These are phyloP conservation scores for Azolla pinnata DNA, from an alignment of 75 land plant species.

Conservation along the genomic window DNA sequence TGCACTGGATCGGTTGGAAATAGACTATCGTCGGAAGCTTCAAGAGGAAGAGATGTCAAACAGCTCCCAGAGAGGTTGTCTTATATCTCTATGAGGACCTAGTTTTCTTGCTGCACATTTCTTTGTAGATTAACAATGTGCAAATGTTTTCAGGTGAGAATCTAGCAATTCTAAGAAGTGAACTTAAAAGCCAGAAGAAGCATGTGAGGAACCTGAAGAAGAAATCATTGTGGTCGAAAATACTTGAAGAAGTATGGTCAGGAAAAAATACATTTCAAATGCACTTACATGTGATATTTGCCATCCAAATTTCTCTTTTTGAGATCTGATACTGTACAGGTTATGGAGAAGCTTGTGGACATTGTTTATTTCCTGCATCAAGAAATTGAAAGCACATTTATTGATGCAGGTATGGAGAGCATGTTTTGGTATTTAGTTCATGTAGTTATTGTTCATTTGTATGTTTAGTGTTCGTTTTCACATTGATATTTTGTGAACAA, in stretches of 20 bases:
- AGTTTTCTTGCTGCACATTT: background rate
- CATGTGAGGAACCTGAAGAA: conserved; percentile 70
- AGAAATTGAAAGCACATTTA: conserved; percentile 48
- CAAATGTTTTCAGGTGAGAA: conserved; percentile 45
- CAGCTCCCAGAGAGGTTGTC: conserved; percentile 52
- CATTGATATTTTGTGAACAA: no score
- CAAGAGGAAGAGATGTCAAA: conserved; percentile 59
- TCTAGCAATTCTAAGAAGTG: conserved; percentile 50
- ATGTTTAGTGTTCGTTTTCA: background rate
- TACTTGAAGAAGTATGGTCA: conserved; percentile 64
- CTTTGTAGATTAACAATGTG: background rate
- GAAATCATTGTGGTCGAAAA: conserved; percentile 84
- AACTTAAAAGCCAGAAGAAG: conserved; percentile 70
- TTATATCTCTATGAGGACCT: no score
- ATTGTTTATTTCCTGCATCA: conserved; percentile 59
- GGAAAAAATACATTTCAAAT: background rate
- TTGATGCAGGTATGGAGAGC: conserved; percentile 33
- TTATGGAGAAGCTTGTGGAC: conserved; percentile 80
- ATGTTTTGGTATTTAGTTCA: background rate
- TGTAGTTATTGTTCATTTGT: background rate
- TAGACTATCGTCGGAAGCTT: conserved; percentile 67
- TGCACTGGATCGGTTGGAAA: conserved; percentile 79
- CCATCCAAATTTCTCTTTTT: background rate
- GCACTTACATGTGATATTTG: no score
- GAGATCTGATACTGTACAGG: conserved; percentile 22